A percentile compares a stretch with the other conserved stretches of the same genome.
These are phyloP conservation scores for Nicotiana obtusifolia DNA, from an alignment of 257 asterid genomes.

Conservation along the genomic window DNA sequence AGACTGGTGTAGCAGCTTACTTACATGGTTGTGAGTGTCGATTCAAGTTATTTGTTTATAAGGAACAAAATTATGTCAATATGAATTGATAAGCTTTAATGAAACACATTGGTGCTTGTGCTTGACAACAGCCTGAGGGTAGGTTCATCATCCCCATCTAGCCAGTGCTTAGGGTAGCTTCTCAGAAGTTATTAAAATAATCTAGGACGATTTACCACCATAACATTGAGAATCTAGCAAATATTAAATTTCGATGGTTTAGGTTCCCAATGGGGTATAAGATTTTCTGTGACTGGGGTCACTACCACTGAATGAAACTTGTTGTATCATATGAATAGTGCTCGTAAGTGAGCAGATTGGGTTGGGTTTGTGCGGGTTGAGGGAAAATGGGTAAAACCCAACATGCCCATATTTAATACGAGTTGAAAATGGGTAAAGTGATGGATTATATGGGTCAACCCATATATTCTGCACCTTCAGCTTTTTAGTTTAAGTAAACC, in stretches of 20 bases:
- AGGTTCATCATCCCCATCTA: not conserved
- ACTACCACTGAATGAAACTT: not conserved
- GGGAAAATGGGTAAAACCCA: not conserved
- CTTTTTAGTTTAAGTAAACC: too few species aligned
- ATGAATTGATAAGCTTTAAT: not conserved
- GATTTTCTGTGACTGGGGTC: not conserved
- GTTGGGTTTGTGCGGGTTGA: not conserved
- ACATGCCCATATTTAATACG: not conserved
- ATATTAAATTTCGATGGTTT: not conserved
- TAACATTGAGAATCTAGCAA: not conserved
- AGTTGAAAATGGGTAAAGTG: not conserved
- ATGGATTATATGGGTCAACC: not conserved
- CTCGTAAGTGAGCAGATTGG: not conserved
- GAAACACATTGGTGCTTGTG: not conserved
- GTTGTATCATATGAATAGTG: not conserved
- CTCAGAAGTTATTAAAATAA: not conserved
- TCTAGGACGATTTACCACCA: not conserved
- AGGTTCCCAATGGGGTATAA: not conserved
- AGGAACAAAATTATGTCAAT: not conserved
- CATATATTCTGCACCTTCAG: not conserved
- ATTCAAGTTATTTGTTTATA: not conserved
- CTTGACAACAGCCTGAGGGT: not conserved
- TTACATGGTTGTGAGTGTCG: not conserved
- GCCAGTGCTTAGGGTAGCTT: not conserved
- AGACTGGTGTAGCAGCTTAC: not conserved